Base-by-base conservation (phyloP, 371 early-diverging fungal genomes). In the Mortierella sp. region DNA sequence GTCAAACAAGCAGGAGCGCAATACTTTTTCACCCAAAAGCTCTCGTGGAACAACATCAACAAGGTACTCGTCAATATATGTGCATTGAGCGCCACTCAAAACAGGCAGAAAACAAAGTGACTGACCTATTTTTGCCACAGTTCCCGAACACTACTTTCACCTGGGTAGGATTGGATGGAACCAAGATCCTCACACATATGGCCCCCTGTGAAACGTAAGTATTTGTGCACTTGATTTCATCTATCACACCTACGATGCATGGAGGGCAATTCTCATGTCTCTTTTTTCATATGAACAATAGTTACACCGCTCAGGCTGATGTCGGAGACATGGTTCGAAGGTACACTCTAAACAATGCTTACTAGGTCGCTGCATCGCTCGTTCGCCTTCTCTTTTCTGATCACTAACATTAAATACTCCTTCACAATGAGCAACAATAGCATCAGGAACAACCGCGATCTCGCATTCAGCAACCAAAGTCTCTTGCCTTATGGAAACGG, bases 41-140 rank as follows among this genome's bases (percentile, higher is more conserved):
- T 99, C 21, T 97, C 97, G 5, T 98, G 98, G 99, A 99, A 99
- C 89, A 98, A 97, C 80, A 98, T 99, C 88, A 99, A 99, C 92
- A 96, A 95, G 82, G 92, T 91, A 79, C 29, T 6, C 7, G 38
- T 2, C 21, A 4, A 18, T 46, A 8, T 44, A 14, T 38, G 8
- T 16, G 32, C 32, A 35, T 48, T 46, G n/a, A 12, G 35, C 24
- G 21, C 14, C 29, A 55, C 2, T 27, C 24, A n/a, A 27, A 38
- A 49, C 29, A 10, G 29, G 32, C 16, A 3, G 55, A 27, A 16
- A 6, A 18, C 7, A 35, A 14, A 35, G 5, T 0, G 27, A 24
- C 24, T 58, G 10, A 54, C 71, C 46, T 41, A 49, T 32, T 51
- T 14, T 21, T 48, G 27, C 18, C 29, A 14, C 74, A 90, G 92